Evolutionary conservation across 2,329 filamentous ascomycete species (phyloP), one percentile per base, ranked within the genome.

Genomic region (Colletotrichum musicola): DNA sequence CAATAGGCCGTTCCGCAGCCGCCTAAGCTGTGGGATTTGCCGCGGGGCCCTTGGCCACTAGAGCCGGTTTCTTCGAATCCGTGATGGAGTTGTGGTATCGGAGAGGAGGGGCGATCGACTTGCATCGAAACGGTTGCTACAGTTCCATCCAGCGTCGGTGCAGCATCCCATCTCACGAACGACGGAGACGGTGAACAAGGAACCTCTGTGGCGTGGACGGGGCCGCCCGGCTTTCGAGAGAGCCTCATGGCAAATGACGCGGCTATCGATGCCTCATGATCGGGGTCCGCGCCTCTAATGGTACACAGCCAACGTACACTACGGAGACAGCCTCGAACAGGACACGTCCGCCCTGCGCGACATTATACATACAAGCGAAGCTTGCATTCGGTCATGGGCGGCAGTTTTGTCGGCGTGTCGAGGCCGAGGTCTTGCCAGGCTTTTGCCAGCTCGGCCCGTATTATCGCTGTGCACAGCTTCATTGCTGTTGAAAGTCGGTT

Each of bases 271-370:
- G 25, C 47, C 20, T 56, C 16, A 10, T 16, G 30, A 13, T 10
- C 22, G 46, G 14, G 13, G 58, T 13, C 53, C 54, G 47, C 60
- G 27, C 47, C 54, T 53, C 42, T 58, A 20, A 51, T 51, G 20
- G 25, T 30, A n/a, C n/a, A n/a, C 14, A 9, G 30, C 18, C 60
- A 59, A 30, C 14, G 22, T 35, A 10, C 30, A 35, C 30, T 46
- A 6, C 64, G 47, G 47, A 51, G 64, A 64, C 64, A 46, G 42
- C 64, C 49, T 68, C 60, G 40, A 64, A 42, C 22, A 16, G 47
- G 25, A 18, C 38, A 40, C 18, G 22, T 30, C 46, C 59, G 64
- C 38, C 44, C 53, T 30, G 40, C 51, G 60, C 20, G 60, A 68
- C 64, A 49, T n/a, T 9, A 35, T 9, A 35, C 30, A 10, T 35